These are phyloP conservation scores for Aspergillus nidulans DNA, from an alignment of 495 filamentous ascomycete genomes.

Conservation along the genomic window DNA sequence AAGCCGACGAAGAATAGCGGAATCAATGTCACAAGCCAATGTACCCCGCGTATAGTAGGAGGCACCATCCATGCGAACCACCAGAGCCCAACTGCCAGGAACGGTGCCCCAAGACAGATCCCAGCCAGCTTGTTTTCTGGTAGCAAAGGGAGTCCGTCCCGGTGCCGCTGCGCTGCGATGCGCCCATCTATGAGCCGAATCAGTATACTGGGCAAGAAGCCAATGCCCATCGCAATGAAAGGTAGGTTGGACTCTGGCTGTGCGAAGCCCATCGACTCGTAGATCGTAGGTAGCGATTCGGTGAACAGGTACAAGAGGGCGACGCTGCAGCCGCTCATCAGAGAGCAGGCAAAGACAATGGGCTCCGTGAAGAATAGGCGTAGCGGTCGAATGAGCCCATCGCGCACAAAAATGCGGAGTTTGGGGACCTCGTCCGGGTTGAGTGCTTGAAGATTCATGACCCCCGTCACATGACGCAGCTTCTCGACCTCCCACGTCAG, in stretches of 20 bases:
- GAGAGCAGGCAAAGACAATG: conserved; percentile 27
- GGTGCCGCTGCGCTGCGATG: conserved; percentile 24
- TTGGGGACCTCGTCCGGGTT: conserved; percentile 32
- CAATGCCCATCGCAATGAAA: conserved; percentile 43
- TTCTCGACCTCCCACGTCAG: conserved; percentile 23
- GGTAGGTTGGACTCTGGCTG: conserved; percentile 35
- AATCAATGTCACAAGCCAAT: conserved; percentile 41
- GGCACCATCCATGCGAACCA: conserved; percentile 53
- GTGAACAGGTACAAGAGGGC: conserved; percentile 29
- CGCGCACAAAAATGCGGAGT: conserved; percentile 23
- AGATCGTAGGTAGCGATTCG: conserved; percentile 44
- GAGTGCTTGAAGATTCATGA: conserved; percentile 19
- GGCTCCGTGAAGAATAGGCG: conserved; percentile 41
- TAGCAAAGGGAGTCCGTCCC: conserved; percentile 22
- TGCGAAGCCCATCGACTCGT: conserved; percentile 37
- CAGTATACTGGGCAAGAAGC: conserved; percentile 36
- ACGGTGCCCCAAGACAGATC: conserved; percentile 42
- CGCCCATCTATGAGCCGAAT: conserved; percentile 40
- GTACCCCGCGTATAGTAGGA: conserved; percentile 22
- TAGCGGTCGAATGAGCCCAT: conserved; percentile 31
- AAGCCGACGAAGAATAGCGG: conserved; percentile 46
- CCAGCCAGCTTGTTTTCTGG: conserved; percentile 51
- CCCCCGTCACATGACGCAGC: conserved; percentile 23
- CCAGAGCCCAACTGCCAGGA: conserved; percentile 42
- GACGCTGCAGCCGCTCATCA: conserved; percentile 9